phyloP scores from a whole-genome alignment of 108 stramenopile genomes.

The Discostella stelligeroides region DNA sequence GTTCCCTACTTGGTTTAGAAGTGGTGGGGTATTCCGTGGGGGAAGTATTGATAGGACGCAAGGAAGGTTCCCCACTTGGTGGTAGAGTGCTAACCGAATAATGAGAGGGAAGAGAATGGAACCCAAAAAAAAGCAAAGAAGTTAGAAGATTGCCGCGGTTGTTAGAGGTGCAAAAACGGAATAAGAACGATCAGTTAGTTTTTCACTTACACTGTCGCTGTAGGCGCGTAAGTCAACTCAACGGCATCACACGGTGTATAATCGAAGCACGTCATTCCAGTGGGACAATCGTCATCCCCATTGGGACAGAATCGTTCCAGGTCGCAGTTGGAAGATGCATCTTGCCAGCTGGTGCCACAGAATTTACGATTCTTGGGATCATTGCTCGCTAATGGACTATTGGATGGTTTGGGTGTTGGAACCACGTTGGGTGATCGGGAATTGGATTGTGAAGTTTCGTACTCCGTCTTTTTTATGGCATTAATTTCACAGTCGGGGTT shows the following conservation, averaged over 20 bases:
- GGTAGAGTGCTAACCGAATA: neutral
- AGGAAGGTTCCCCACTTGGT: slow-evolving; percentile 12
- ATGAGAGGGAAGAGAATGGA: neutral
- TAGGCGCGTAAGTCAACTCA: slow-evolving; percentile 30
- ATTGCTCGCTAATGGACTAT: neutral
- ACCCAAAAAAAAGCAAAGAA: no score
- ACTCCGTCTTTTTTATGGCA: slow-evolving; percentile 45
- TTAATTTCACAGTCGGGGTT: slow-evolving; percentile 47
- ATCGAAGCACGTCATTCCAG: slow-evolving; percentile 29
- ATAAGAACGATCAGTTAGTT: neutral
- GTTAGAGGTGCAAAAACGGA: neutral
- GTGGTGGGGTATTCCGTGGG: slow-evolving; percentile 40
- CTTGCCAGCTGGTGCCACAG: slow-evolving; percentile 39
- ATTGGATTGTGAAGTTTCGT: slow-evolving; percentile 9
- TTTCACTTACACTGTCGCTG: neutral
- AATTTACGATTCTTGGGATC: slow-evolving; percentile 39
- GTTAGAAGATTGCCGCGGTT: neutral
- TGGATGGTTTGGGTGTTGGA: neutral
- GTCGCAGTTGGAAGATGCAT: slow-evolving; percentile 35
- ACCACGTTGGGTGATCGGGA: neutral
- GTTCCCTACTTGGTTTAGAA: slow-evolving; percentile 37
- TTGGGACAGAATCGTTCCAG: slow-evolving; percentile 39
- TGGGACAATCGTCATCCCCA: slow-evolving; percentile 35
- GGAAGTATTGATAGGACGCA: neutral
- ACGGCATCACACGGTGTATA: slow-evolving; percentile 40